Evolutionary conservation across 2,329 filamentous ascomycete genomes (phyloP).

Genomic region (Paraconiothyrium sp.): DNA sequence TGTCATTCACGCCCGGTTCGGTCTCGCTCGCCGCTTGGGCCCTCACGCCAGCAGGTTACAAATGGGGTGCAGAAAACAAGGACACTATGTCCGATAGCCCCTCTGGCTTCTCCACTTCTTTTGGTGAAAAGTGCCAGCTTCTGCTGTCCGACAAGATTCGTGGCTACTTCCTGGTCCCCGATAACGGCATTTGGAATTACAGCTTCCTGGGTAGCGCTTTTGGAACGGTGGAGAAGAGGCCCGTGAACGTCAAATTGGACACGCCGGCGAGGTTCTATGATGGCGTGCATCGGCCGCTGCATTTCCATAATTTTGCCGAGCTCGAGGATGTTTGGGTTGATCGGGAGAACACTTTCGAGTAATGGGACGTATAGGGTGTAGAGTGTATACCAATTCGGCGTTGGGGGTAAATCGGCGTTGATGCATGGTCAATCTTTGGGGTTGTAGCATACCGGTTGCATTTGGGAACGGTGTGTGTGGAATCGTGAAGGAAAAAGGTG

Average conservation of each 20-base stretch:
- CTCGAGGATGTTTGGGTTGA: constrained; percentile 97
- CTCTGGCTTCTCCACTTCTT: constrained; percentile 87
- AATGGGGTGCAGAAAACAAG: constrained; percentile 96
- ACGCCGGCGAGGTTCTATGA: constrained; percentile 89
- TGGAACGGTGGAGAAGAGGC: constrained; percentile 86
- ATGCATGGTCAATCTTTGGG: not conserved
- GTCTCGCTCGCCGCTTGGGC: constrained; percentile 95
- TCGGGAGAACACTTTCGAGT: constrained; percentile 91
- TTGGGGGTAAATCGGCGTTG: constrained; percentile 6
- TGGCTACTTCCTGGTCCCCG: constrained; percentile 95
- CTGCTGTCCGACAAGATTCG: constrained; percentile 91
- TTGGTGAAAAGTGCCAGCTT: constrained; percentile 96
- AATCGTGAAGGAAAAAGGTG: not conserved
- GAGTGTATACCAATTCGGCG: constrained; percentile 14
- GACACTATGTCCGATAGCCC: constrained; percentile 93
- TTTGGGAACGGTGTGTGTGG: no score
- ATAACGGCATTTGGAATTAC: constrained; percentile 94
- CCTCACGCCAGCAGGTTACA: constrained; percentile 89
- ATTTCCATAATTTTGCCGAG: constrained; percentile 98
- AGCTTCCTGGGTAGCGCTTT: constrained; percentile 96
- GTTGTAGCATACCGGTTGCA: no score
- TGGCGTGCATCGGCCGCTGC: constrained; percentile 87
- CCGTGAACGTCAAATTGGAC: constrained; percentile 91
- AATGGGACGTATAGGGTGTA: not conserved
- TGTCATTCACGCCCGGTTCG: constrained; percentile 95